Evolutionary conservation across 176 grass and related monocot species (phyloP), one percentile per base, ranked within the genome.

Genomic region (Aegilops speltoides): DNA sequence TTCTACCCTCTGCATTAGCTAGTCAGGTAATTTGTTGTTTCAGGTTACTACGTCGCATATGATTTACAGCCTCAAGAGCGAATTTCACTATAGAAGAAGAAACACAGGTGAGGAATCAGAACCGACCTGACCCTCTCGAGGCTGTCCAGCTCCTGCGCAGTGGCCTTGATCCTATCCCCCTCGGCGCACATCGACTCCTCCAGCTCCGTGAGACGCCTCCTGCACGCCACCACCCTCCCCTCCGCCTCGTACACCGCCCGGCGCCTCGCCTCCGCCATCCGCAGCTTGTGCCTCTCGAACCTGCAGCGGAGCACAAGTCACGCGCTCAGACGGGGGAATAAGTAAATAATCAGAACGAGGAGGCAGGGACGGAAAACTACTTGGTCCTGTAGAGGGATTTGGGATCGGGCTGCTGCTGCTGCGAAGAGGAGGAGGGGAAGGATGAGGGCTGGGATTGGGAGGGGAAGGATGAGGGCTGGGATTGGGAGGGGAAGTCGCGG

Each of bases 331-430:
- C 31, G 6, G 15, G 75, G 34, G 3, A 10, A 46, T 46, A 46
- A 63, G 14, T 19, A 19, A 80, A 31, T 10, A 28, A 46, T 50
- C 19, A 26, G 33, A 34, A 1, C 14, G 17, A 66, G 11, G 65
- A 14, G 29, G 73, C 26, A 0, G 24, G 13, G 61, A 40, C 15
- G 24, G 52, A 7, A 12, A 33, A 31, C 66, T 81, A 94, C 97
- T 92, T 96, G 45, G 73, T 88, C 76, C 86, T 92, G 87, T 99
- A 99, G 52, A 93, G 60, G 65, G 94, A 88, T 90, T 93, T 98
- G 57, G 90, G 91, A 67, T 93, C 82, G 57, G 85, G 31, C 50
- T 76, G 75, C 80, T 65, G 77, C 8, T 28, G 73, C 10, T 23
- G 14, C 20, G 66, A 70, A 2, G 79, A 63, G 48, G 69, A 48